Evolutionary conservation across 2,329 filamentous ascomycete species (phyloP).

Genomic region (Falciphora oryzae): DNA sequence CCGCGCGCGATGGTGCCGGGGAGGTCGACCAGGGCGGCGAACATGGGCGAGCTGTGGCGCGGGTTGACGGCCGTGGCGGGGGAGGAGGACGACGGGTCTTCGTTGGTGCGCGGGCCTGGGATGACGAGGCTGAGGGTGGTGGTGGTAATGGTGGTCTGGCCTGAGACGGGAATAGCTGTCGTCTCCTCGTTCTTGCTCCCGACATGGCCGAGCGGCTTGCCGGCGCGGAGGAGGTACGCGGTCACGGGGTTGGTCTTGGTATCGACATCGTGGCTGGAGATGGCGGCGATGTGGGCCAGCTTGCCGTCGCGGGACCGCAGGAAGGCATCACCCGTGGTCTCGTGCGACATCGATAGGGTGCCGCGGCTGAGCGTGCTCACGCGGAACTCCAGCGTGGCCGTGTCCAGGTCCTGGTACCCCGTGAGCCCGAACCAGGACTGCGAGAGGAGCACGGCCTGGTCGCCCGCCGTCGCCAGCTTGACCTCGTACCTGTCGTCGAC

Average conservation of each 20-base stretch:
- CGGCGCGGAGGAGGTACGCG: neutral
- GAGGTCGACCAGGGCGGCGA: slow-evolving; percentile 28
- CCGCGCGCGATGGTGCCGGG: slow-evolving; percentile 33
- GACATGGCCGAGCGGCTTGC: neutral
- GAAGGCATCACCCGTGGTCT: neutral
- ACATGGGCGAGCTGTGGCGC: slow-evolving; percentile 30
- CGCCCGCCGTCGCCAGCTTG: neutral
- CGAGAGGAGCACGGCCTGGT: slow-evolving; percentile 1
- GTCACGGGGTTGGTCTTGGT: neutral
- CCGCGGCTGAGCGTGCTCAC: neutral
- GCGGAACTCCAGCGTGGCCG: slow-evolving; percentile 3
- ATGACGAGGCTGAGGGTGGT: neutral
- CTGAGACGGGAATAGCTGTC: neutral
- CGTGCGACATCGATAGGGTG: no score
- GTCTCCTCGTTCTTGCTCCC: neutral
- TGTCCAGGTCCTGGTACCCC: neutral
- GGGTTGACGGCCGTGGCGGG: slow-evolving; percentile 32
- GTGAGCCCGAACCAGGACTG: neutral
- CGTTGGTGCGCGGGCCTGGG: neutral
- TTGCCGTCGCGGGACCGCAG: neutral
- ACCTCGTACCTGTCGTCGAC: neutral
- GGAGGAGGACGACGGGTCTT: slow-evolving; percentile 33
- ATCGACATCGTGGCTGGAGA: neutral
- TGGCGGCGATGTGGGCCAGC: neutral
- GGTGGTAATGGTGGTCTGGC: neutral